Evolutionary conservation across 2,329 filamentous ascomycete species (phyloP).

Genomic region (Hymenotorrendiella dingleyae): DNA sequence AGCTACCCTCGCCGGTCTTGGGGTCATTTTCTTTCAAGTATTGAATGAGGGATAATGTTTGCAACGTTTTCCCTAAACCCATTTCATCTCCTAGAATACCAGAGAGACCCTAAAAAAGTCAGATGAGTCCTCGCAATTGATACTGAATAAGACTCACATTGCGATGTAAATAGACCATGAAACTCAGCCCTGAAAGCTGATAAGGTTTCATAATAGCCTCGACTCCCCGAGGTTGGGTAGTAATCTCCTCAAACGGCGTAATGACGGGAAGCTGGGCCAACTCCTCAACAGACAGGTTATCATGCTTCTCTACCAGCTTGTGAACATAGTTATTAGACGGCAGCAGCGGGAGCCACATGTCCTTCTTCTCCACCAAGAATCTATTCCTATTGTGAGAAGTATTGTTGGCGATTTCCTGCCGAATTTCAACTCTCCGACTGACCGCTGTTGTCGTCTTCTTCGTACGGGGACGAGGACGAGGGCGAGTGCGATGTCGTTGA

Average conservation of each 20-base stretch:
- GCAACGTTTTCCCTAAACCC: constrained; percentile 45
- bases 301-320: constrained; percentile 27
- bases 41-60: constrained; percentile 44
- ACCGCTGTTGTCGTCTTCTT: constrained; percentile 19
- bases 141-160: constrained; percentile 25
- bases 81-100: constrained; percentile 44
- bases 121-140: background rate
- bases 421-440: constrained; percentile 23
- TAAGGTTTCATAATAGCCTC: constrained; percentile 46
- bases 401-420: constrained; percentile 27
- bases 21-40: constrained; percentile 37
- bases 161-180: constrained; percentile 40
- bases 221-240: constrained; percentile 31
- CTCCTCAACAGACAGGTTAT: constrained; percentile 18
- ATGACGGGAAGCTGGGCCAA: constrained; percentile 18
- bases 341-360: constrained; percentile 30
- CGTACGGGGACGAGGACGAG: constrained; percentile 1
- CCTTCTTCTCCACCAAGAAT: constrained; percentile 32
- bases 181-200: constrained; percentile 44
- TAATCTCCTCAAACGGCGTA: constrained; percentile 26
- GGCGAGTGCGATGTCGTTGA: background rate
- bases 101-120: constrained; percentile 30
- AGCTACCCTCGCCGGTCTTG: constrained; percentile 30
- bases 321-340: constrained; percentile 30
- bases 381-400: constrained; percentile 25